phyloP scores from a whole-genome alignment of 176 grass and related monocot species.

The Triticum monococcum region DNA sequence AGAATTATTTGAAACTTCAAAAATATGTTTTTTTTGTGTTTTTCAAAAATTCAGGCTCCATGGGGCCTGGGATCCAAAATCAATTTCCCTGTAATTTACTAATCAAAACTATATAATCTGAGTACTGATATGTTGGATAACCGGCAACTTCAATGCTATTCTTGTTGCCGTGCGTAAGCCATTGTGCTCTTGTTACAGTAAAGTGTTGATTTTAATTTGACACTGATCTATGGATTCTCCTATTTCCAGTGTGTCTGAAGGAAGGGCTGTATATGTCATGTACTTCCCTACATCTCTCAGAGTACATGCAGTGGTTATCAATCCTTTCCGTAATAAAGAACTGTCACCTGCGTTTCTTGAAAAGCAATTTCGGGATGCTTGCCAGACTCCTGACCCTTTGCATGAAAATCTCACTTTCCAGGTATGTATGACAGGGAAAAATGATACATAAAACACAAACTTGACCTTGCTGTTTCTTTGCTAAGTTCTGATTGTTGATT shows the following conservation, averaged over 20 bases:
- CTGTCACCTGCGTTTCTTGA: slow-evolving; percentile 80
- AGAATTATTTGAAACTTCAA: neutral
- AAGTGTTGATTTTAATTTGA: slow-evolving; percentile 5
- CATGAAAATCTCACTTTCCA: slow-evolving; percentile 57
- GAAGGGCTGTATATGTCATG: slow-evolving; percentile 85
- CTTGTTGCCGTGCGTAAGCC: neutral
- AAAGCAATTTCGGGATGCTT: slow-evolving; percentile 91
- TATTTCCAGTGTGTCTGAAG: slow-evolving; percentile 74
- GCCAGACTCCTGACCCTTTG: slow-evolving; percentile 44
- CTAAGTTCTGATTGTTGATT: slow-evolving; percentile 37
- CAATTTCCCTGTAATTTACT: neutral
- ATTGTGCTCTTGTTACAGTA: slow-evolving; percentile 5
- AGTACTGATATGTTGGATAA: slow-evolving; percentile 4
- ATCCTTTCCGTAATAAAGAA: slow-evolving; percentile 95
- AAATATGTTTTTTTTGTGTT: neutral
- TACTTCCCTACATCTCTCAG: slow-evolving; percentile 66
- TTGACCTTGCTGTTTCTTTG: slow-evolving; percentile 15
- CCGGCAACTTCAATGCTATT: neutral
- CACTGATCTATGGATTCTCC: slow-evolving; percentile 32
- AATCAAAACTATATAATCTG: neutral
- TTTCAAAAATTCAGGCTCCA: neutral
- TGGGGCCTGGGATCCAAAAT: neutral
- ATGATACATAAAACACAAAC: slow-evolving; percentile 4
- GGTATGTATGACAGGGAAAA: slow-evolving; percentile 32
- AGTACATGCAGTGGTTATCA: slow-evolving; percentile 78